Evolutionary conservation across 768 basidiomycete genomes (phyloP), one percentile per base, ranked within the genome.

Genomic region (Lentinula lateritia): DNA sequence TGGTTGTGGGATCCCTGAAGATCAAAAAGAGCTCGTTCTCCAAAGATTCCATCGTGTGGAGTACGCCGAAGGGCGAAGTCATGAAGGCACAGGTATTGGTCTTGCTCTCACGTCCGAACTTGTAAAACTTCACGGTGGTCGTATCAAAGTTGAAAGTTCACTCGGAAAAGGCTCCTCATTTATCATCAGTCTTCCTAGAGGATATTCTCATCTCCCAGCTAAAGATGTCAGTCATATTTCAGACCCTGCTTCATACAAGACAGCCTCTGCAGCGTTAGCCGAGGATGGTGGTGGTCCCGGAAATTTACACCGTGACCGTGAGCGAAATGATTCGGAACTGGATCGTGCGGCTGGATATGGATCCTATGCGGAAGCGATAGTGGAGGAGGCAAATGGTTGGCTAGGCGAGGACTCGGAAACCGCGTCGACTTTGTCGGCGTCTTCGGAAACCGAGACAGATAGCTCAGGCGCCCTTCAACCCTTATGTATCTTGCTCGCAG

Each of bases 1-100:
- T 56, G 61, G 61, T 16, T 61, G 61, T 50, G 61, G 61, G n/a
- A 61, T 61, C 6, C 61, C 61, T 41, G 52, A 61, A 41, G 52
- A 61, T 38, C 52, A 61, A 39, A 35, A 43, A 13, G 61, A 61
- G 15, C 12, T 39, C 13, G 54, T 61, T 23, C 46, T 61, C 12
- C 28, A 42, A 32, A 35, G 61, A 23, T 61, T 61, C 35, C 61
- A 61, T 56, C 52, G 61, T 4, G 53, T 61, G 20, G 61, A 56
- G 16, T 18, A 28, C 46, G 18, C 61, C 23, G 54, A 61, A 38
- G 61, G 61, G 35, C 52, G 54, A 23, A 61, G 61, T 56, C 41
- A 61, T 13, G 36, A 39, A 61, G 61, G 61, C 10, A 61, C 61
- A 18, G 61, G 61, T 38, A 61, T 61, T n/a, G 61, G 61, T 16